Percentiles rank a stretch among this genome's conserved stretches.
phyloP scores from a whole-genome alignment of 2,329 filamentous ascomycete genomes.

The Aspergillus phoenicis region DNA sequence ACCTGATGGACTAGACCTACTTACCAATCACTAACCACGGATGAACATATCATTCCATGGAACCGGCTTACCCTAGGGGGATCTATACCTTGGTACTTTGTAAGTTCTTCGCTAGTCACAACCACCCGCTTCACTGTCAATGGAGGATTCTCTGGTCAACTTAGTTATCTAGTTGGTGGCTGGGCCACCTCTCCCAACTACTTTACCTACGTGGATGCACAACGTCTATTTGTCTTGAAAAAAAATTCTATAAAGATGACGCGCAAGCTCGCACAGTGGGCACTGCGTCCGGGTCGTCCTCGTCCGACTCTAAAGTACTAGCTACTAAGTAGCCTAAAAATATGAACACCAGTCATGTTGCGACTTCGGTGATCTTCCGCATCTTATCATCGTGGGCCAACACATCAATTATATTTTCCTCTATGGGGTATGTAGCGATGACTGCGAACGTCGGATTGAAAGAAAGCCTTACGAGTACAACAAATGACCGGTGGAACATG shows the following conservation, averaged over 20 bases:
- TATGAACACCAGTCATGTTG: not conserved
- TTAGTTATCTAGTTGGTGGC: not conserved
- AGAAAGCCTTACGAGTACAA: not conserved
- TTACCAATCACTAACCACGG: not conserved
- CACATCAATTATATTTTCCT: not conserved
- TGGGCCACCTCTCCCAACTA: not conserved
- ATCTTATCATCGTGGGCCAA: constrained; percentile 1
- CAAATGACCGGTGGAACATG: not conserved
- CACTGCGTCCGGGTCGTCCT: not conserved
- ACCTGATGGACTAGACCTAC: not conserved
- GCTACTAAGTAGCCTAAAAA: not conserved
- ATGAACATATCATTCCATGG: not conserved
- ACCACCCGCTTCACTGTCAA: not conserved
- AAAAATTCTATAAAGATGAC: not conserved
- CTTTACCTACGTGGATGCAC: not conserved
- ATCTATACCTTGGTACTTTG: not conserved
- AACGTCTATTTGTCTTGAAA: not conserved
- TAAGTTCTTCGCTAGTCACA: not conserved
- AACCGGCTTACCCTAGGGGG: not conserved
- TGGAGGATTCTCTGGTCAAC: not conserved
- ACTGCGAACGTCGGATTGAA: not conserved
- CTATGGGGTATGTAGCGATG: not conserved
- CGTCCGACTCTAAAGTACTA: not conserved
- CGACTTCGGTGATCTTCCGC: constrained; percentile 1
- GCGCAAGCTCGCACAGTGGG: not conserved